A percentile compares a stretch with the other conserved stretches of the same genome.
Evolutionary conservation across 192 early-diverging fungal species (phyloP).

Genomic region (Umbelopsis sp.): DNA sequence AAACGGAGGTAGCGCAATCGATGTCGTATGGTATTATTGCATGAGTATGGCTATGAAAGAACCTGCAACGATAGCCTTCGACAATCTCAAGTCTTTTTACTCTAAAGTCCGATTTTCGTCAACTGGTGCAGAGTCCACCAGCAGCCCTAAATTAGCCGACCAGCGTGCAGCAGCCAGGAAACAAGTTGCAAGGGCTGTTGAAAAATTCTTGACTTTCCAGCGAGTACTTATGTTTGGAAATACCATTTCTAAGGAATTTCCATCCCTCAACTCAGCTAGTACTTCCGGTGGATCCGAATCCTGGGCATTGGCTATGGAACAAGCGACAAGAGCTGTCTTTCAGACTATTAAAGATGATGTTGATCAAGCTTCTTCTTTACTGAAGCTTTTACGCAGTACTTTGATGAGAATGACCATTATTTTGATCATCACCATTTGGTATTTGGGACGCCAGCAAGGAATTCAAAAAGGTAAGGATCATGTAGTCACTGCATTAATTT

Average conservation of each 20-base stretch:
- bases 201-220: conserved; percentile 5
- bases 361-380: conserved; percentile 21
- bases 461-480: not conserved
- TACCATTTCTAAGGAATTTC: not conserved
- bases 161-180: not conserved
- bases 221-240: not conserved
- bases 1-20: conserved; percentile 31
- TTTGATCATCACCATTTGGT: conserved; percentile 45
- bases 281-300: not conserved
- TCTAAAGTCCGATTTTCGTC: conserved; percentile 43
- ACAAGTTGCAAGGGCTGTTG: not conserved
- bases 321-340: not conserved
- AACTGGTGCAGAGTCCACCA: not conserved
- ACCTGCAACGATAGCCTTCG: conserved; percentile 47
- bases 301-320: not conserved
- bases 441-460: conserved; percentile 35
- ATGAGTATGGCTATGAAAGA: conserved; percentile 54
- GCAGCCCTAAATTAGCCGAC: not conserved
- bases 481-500: not conserved
- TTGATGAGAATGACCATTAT: conserved; percentile 34
- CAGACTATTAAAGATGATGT: conserved; percentile 10
- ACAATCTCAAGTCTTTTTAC: conserved; percentile 57
- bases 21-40: conserved; percentile 43
- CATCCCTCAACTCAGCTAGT: not conserved
- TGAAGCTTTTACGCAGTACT: conserved; percentile 33